Base-by-base conservation (phyloP, 202 grass and related monocot genomes). In the Bolboschoenoplectus hybrid region DNA sequence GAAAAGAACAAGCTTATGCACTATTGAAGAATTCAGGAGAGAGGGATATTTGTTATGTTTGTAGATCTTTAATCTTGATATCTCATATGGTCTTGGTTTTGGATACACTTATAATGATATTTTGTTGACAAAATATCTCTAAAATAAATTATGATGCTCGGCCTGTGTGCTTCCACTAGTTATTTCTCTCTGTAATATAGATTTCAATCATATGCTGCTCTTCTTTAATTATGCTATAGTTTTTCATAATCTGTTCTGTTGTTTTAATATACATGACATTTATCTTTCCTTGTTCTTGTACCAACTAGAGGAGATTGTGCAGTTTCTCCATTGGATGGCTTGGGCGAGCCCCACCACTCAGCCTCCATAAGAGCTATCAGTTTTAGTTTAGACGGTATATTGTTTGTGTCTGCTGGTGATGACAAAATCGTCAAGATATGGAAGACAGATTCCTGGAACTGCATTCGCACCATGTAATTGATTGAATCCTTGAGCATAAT, bases 361-460 rank as follows among this genome's bases (percentile, higher is more conserved):
- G 93, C 93, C 46, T 82, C 93, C 34, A 91, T 96, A 85, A 94
- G 93, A 88, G 85, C 86, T 65, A 89, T 96, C 61, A 80, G 82
- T 20, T 98, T 94, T 70, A 89, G 88, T 79, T 55, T 38, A 35
- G 82, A 85, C 78, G 92, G 91, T 81, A 44, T 16, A 44, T 43
- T 95, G 7, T 92, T 98, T 47, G 90, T 85, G 66, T 98, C 93
- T 0, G 90, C 91, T 50, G 91, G 97, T 20, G 97, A 98, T 41
- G 91, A 98, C 71, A 98, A 94, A 68, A 89, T 98, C 80, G 90
- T 98, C 40, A 96, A 96, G 85, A 82, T 98, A 47, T 98, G 97
- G 93, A 89, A 78, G 47, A 91, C 97, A 9, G 85, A 86, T 88
- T 87, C 90, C 0, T 98, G 97, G 90, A 53, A 61, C 61, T 92